Evolutionary conservation across 345 rosid species (phyloP), one percentile per base, ranked within the genome.

Genomic region (Theobroma cacao): DNA sequence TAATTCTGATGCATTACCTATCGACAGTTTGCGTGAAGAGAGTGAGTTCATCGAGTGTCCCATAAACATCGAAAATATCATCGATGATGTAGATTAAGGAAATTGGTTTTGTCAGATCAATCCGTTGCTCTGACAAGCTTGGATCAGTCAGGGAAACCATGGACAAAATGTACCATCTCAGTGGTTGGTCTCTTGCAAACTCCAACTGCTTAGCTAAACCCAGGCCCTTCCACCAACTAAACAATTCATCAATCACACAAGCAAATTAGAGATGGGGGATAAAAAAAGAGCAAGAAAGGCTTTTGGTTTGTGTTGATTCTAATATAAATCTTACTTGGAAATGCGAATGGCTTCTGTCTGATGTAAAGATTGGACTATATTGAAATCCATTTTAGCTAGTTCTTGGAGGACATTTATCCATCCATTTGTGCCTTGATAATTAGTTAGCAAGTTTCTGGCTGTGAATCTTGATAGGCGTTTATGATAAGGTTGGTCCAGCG

Each of bases 171-270:
- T 86, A 68, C 91, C 92, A 90, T 83, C 85, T 90, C 41, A 82
- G 30, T 56, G 91, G 89, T 71, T 87, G 90, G 59, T 86, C 82
- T 80, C 96, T 86, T 43, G 86, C 89, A 76, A 87, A 83, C 55
- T 12, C 22, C 73, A 88, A 74, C 68, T 87, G 83, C 80, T 87
- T 78, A 0, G 82, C 68, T 77, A 90, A 80, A 38, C 86, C 89
- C 4, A 86, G 78, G 4, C 82, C 86, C 75, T 79, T 79, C 95
- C 95, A 91, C 93, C 95, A 91, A 55, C 95, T 91, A 71, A 31
- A 73, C 11, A n/a, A 78, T 33, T 31, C 18, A 31, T 10, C 0
- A 50, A 71, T 4, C 28, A 61, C 5, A 30, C 3, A 68, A 41
- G 1, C 3, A 30, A 15, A 30, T 40, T 22, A 41, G 72, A 41